Percentiles rank a stretch among this genome's conserved stretches.
Evolutionary conservation across 106 monocot species (phyloP).

Genomic region (Gastrodia elata): DNA sequence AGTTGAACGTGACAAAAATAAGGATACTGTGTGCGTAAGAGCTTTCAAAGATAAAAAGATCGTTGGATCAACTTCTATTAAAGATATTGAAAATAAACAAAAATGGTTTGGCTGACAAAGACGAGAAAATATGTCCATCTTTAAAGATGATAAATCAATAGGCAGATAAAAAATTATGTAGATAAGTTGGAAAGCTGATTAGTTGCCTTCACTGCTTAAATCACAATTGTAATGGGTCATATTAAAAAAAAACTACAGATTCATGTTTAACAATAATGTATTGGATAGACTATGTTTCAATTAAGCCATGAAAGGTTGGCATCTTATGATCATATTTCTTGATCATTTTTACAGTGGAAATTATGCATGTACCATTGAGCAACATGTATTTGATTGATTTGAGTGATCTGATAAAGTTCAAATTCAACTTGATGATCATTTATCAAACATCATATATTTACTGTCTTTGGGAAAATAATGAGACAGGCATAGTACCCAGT

Average conservation of each 20-base stretch:
- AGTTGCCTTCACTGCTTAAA: background rate
- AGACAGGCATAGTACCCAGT: background rate
- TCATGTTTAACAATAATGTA: background rate
- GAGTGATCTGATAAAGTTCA: background rate
- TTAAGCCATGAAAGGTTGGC: background rate
- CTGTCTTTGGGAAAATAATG: background rate
- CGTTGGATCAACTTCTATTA: background rate
- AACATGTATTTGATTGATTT: background rate
- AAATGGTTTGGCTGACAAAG: background rate
- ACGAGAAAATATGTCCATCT: background rate
- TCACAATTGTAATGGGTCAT: background rate
- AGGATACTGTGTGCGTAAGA: background rate
- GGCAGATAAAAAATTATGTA: background rate
- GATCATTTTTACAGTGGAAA: background rate
- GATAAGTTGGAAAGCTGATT: background rate
- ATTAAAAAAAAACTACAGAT: background rate
- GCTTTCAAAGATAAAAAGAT: background rate
- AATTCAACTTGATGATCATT: background rate
- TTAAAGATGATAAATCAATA: background rate
- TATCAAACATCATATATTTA: background rate
- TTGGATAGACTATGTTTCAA: background rate
- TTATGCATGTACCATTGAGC: background rate
- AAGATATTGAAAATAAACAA: background rate
- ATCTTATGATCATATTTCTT: background rate
- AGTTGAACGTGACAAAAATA: background rate